Evolutionary conservation across 2,329 filamentous ascomycete species (phyloP).

Genomic region (Xylaria sp.): DNA sequence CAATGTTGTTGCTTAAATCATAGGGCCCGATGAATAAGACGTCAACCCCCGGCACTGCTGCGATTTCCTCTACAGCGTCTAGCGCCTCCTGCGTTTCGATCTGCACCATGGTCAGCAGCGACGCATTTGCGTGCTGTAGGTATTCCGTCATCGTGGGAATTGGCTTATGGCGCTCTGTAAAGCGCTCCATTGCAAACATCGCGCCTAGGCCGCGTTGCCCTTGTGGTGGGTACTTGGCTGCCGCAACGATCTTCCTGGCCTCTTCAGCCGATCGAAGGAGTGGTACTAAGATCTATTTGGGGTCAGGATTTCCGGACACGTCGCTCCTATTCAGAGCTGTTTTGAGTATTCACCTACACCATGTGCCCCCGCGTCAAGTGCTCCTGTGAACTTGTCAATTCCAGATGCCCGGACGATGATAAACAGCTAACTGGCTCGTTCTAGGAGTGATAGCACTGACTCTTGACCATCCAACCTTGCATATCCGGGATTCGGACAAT

Average conservation of each 20-base stretch:
- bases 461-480: constrained; percentile 62
- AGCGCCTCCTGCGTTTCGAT: constrained; percentile 70
- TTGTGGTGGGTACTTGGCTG: constrained; percentile 61
- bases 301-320: not conserved
- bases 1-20: constrained; percentile 69
- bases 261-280: constrained; percentile 60
- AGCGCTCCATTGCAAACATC: constrained; percentile 58
- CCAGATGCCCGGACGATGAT: not conserved
- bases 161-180: constrained; percentile 56
- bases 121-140: constrained; percentile 60
- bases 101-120: constrained; percentile 68
- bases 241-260: constrained; percentile 54
- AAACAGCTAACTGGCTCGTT: not conserved
- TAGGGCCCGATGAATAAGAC: constrained; percentile 70
- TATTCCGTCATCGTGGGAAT: constrained; percentile 59
- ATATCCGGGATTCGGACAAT: constrained; percentile 64
- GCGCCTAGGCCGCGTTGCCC: constrained; percentile 62
- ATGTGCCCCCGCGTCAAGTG: constrained; percentile 62
- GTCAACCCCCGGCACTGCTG: constrained; percentile 63
- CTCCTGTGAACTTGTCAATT: constrained; percentile 48
- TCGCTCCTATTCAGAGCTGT: not conserved
- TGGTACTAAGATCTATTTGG: constrained; percentile 54
- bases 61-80: constrained; percentile 65
- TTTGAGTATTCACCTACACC: constrained; percentile 48
- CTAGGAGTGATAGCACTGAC: constrained; percentile 43